phyloP scores from a whole-genome alignment of 768 basidiomycete species.

The Lentinus brumalis region DNA sequence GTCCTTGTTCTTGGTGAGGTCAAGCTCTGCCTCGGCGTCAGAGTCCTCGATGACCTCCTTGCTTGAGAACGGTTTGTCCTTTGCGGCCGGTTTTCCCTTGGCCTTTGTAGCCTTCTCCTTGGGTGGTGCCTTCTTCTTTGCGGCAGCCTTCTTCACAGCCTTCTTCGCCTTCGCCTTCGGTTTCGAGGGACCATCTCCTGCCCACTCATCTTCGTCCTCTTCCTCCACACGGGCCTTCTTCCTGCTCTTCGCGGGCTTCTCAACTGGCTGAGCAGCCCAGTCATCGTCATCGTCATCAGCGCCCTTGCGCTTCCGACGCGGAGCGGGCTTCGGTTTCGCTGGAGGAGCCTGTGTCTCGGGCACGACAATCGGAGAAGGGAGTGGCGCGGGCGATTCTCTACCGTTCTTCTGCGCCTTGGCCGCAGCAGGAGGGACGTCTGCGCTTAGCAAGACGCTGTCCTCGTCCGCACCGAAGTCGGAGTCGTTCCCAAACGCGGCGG shows the following conservation, averaged over 20 bases:
- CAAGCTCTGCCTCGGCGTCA: conserved; percentile 7
- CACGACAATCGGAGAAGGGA: conserved; percentile 7
- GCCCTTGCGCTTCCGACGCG: conserved; percentile 18
- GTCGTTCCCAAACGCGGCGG: not conserved
- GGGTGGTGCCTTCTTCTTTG: conserved; percentile 8
- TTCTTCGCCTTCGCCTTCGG: conserved; percentile 22
- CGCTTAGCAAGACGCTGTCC: not conserved
- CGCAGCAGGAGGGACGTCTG: not conserved
- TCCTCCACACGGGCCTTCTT: conserved; percentile 25
- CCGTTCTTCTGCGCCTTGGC: not conserved
- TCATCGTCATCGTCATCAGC: conserved; percentile 21
- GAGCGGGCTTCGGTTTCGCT: not conserved
- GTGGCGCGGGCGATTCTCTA: not conserved
- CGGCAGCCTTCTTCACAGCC: conserved; percentile 11
- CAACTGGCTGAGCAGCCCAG: conserved; percentile 13
- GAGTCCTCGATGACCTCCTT: conserved; percentile 15
- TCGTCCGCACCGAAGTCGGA: not conserved
- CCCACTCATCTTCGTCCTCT: conserved; percentile 24
- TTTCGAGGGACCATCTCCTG: conserved; percentile 19
- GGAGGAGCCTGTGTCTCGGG: conserved; percentile 15
- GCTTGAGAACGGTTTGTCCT: conserved; percentile 6
- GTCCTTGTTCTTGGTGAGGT: not conserved
- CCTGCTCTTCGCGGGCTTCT: conserved; percentile 22
- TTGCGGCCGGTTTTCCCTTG: conserved; percentile 17
- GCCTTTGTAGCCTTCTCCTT: conserved; percentile 12